Evolutionary conservation across 768 basidiomycete genomes (phyloP).

Genomic region (Suillus luteus): DNA sequence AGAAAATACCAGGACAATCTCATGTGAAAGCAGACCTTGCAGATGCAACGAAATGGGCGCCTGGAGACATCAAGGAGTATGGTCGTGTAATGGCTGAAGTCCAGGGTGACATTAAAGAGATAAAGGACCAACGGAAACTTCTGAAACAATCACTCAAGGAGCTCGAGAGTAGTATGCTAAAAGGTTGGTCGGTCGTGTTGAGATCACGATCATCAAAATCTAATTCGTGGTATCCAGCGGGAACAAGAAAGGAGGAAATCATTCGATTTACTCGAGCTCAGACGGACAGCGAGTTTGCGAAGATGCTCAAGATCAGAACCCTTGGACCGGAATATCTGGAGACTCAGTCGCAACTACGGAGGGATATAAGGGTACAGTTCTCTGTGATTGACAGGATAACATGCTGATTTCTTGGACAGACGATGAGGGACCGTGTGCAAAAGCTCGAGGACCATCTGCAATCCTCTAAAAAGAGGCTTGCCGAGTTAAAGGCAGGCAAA

Average conservation of each 20-base stretch:
- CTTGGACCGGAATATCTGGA: slow-evolving; percentile 89
- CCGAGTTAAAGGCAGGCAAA: slow-evolving; percentile 60
- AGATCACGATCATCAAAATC: neutral
- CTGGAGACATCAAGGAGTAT: slow-evolving; percentile 55
- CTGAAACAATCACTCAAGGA: slow-evolving; percentile 50
- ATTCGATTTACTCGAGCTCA: slow-evolving; percentile 76
- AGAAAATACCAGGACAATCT: slow-evolving; percentile 38
- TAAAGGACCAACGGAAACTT: slow-evolving; percentile 45
- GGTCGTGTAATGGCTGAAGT: slow-evolving; percentile 38
- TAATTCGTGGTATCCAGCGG: slow-evolving; percentile 47
- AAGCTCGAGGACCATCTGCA: slow-evolving; percentile 79
- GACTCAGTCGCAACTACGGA: slow-evolving; percentile 74
- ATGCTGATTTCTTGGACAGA: slow-evolving; percentile 39
- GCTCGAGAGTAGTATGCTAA: slow-evolving; percentile 65
- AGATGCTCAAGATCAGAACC: slow-evolving; percentile 70
- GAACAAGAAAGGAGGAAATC: slow-evolving; percentile 83
- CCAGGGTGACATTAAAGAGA: slow-evolving; percentile 51
- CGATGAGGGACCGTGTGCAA: slow-evolving; percentile 70
- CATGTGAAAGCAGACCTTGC: slow-evolving; percentile 48
- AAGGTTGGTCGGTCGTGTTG: slow-evolving; percentile 45
- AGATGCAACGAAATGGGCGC: slow-evolving; percentile 51
- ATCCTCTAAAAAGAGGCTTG: slow-evolving; percentile 67
- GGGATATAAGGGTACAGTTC: slow-evolving; percentile 63
- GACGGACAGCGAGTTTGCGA: slow-evolving; percentile 76
- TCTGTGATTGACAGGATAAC: slow-evolving; percentile 2